These are phyloP conservation scores for Aspergillus carlsbadensis DNA, from an alignment of 495 filamentous ascomycete species.

Conservation along the genomic window DNA sequence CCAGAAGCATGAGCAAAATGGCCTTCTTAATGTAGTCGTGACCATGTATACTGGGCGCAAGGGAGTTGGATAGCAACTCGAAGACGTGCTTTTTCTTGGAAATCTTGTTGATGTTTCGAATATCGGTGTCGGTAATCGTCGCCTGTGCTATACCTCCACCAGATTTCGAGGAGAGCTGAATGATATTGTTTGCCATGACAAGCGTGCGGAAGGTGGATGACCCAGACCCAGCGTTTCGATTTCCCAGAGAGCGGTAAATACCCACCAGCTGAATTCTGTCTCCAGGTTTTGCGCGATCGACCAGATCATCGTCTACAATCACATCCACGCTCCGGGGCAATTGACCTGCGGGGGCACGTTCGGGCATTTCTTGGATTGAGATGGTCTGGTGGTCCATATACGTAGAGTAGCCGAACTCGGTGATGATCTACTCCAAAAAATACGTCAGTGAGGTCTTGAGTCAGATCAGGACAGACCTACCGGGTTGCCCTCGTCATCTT, in stretches of 20 bases:
- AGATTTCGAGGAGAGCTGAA: constrained; percentile 92
- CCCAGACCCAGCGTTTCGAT: constrained; percentile 82
- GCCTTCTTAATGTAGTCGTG: constrained; percentile 99
- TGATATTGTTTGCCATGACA: constrained; percentile 91
- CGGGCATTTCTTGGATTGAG: constrained; percentile 99
- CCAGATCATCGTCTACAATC: constrained; percentile 93
- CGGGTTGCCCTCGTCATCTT: constrained; percentile 80
- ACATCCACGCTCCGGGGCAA: constrained; percentile 97
- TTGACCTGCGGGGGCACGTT: constrained; percentile 93
- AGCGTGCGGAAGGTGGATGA: constrained; percentile 92
- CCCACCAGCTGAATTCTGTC: constrained; percentile 96
- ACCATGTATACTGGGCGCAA: constrained; percentile 97
- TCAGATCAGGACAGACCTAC: constrained; percentile 35
- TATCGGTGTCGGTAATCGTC: constrained; percentile 94
- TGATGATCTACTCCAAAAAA: constrained; percentile 57
- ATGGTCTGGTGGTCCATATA: constrained; percentile 98
- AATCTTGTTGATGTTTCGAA: constrained; percentile 97
- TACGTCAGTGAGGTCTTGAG: constrained; percentile 13
- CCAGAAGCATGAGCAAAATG: constrained; percentile 94
- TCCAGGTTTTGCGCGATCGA: constrained; percentile 92
- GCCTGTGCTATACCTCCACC: constrained; percentile 91
- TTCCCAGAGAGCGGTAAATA: constrained; percentile 89
- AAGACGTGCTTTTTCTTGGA: constrained; percentile 95
- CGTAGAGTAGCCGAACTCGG: constrained; percentile 93
- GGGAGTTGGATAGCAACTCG: constrained; percentile 87